phyloP scores from a whole-genome alignment of 208 protist species.

The Leishmania major region DNA sequence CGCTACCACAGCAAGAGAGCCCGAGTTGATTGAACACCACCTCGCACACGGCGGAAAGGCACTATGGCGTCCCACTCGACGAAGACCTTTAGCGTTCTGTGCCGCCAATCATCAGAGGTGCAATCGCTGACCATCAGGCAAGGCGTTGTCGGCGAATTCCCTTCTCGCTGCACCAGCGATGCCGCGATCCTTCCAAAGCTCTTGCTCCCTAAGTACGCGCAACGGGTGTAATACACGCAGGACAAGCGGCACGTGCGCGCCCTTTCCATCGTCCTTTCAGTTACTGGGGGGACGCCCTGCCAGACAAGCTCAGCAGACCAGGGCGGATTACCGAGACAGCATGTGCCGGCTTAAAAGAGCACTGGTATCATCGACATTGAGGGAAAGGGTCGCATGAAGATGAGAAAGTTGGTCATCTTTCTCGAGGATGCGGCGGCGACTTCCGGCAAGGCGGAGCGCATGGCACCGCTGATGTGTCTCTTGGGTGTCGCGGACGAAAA shows the following conservation, averaged over 20 bases:
- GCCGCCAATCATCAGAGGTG: constrained; percentile 51
- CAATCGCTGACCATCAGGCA: constrained; percentile 64
- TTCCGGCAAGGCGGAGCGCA: constrained; percentile 27
- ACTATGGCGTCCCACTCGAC: constrained; percentile 10
- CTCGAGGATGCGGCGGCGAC: constrained; percentile 35
- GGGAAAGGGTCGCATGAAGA: constrained; percentile 38
- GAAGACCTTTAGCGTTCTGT: constrained; percentile 59
- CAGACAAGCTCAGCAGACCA: constrained; percentile 47
- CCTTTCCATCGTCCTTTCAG: constrained; percentile 39
- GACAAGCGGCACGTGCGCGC: constrained; percentile 82
- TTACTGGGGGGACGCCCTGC: constrained; percentile 45
- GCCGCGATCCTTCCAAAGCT: constrained; percentile 63
- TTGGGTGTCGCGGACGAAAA: constrained; percentile 29
- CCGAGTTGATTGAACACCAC: not conserved
- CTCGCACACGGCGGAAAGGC: no score
- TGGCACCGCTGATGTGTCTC: constrained; percentile 33
- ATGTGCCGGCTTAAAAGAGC: constrained; percentile 35
- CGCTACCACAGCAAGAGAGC: not conserved
- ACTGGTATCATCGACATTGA: constrained; percentile 22
- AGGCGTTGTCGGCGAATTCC: constrained; percentile 61
- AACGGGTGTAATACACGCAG: constrained; percentile 71
- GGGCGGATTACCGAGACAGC: constrained; percentile 76
- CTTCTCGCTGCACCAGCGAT: constrained; percentile 50
- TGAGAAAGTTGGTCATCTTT: constrained; percentile 36
- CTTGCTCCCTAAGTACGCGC: constrained; percentile 71